Percentiles rank a stretch among this genome's conserved stretches.
Conservation (phyloP, 495 filamentous ascomycete genomes). For the Talaromyces adpressus region DNA sequence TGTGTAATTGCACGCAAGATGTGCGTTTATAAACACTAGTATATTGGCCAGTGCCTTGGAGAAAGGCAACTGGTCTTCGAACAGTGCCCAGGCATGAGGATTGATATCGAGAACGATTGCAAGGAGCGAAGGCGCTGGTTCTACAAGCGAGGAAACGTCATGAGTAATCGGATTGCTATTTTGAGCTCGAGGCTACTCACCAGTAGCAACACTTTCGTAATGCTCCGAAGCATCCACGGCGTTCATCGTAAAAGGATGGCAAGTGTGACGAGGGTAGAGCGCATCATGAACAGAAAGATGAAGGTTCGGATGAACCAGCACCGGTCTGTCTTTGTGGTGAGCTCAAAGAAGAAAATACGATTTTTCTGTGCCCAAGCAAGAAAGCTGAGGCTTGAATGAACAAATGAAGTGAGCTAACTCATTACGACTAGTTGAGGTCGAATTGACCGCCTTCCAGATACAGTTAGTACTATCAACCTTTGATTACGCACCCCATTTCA, state of each 20-base stretch:
- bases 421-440: background rate
- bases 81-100: slow-evolving; percentile 83
- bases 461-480: background rate
- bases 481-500: background rate
- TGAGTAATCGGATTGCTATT: background rate
- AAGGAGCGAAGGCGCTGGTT: slow-evolving; percentile 75
- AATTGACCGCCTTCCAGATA: background rate
- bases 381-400: background rate
- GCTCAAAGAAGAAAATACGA: background rate
- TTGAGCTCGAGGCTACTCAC: slow-evolving; percentile 20
- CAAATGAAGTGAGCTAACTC: background rate
- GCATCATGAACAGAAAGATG: slow-evolving; percentile 10
- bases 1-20: slow-evolving; percentile 84
- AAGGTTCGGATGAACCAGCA: slow-evolving; percentile 10
- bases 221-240: slow-evolving; percentile 85
- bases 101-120: slow-evolving; percentile 95
- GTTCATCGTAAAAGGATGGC: slow-evolving; percentile 54
- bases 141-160: slow-evolving; percentile 24
- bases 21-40: slow-evolving; percentile 93
- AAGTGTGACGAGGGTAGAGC: slow-evolving; percentile 1
- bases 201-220: slow-evolving; percentile 54
- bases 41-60: slow-evolving; percentile 81
- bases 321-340: slow-evolving; percentile 2
- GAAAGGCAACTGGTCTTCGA: slow-evolving; percentile 70
- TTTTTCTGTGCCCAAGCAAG: background rate